Evolutionary conservation across 2,329 filamentous ascomycete species (phyloP).

Genomic region (Teratosphaeria nubilosa): DNA sequence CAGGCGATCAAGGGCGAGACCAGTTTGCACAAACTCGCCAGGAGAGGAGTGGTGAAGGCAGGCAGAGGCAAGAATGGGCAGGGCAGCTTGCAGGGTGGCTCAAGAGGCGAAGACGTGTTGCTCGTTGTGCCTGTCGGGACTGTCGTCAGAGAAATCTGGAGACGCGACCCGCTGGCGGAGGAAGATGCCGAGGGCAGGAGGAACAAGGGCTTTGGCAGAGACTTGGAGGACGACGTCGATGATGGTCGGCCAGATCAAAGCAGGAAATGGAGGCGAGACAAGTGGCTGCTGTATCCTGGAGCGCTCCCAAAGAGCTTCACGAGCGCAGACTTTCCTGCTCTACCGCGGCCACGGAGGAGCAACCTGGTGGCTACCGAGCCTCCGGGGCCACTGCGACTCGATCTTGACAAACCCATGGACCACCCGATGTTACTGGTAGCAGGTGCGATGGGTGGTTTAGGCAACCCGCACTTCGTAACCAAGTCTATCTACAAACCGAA

Average conservation of each 20-base stretch:
- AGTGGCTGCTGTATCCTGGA: slow-evolving; percentile 82
- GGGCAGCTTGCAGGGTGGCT: slow-evolving; percentile 62
- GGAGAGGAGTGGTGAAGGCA: slow-evolving; percentile 64
- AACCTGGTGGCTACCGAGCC: slow-evolving; percentile 59
- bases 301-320: slow-evolving; percentile 61
- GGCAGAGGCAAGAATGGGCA: slow-evolving; percentile 68
- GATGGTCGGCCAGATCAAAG: slow-evolving; percentile 28
- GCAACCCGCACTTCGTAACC: slow-evolving; percentile 86
- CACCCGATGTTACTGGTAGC: slow-evolving; percentile 76
- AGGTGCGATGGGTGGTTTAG: slow-evolving; percentile 79
- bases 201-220: slow-evolving; percentile 22
- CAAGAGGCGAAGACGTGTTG: slow-evolving; percentile 75
- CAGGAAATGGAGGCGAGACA: slow-evolving; percentile 46
- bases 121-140: slow-evolving; percentile 90
- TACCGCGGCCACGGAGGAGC: slow-evolving; percentile 47
- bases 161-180: slow-evolving; percentile 66
- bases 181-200: slow-evolving; percentile 39
- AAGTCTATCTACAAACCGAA: slow-evolving; percentile 66
- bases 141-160: slow-evolving; percentile 69
- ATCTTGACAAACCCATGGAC: slow-evolving; percentile 59
- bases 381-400: slow-evolving; percentile 53
- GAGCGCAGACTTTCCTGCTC: slow-evolving; percentile 46
- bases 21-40: slow-evolving; percentile 80
- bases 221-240: slow-evolving; percentile 12
- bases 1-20: slow-evolving; percentile 87